Evolutionary conservation across 1,139 yeast species (phyloP), one percentile per base, ranked within the genome.

Genomic region (Suhomyces taliae): DNA sequence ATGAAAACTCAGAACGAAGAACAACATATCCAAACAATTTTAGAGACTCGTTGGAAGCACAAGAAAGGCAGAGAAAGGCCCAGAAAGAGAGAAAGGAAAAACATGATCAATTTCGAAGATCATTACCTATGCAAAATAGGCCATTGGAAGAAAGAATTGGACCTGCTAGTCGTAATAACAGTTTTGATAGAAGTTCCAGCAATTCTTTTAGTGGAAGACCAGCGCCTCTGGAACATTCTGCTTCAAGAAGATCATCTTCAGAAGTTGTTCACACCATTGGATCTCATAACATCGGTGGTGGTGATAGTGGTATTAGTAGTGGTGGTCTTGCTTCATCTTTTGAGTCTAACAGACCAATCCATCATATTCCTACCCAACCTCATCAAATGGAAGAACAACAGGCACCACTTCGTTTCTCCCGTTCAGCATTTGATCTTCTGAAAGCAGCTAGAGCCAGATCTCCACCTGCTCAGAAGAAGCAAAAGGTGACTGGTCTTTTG

Each of bases 401-500:
- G 32, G n/a, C 32, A 9, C 7, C 43, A 3, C 39, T 46, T 6
- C 43, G 40, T 27, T 57, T 52, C 39, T 57, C 62, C 7, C 43
- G 46, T 29, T 57, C 60, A 9, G 59, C 60, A 4, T 58, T 58
- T 50, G 60, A 55, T 32, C 34, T 39, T 6, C 44, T 40, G 45
- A 46, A 38, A 27, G 46, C 38, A 27, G 44, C 41, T n/a, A 35
- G 45, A 14, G 32, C 34, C 34, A 36, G 14, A 31, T 36, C 31
- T 37, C 51, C 39, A 9, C 54, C 53, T 3, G 51, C 55, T 1
- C 53, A 46, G 32, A 61, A 60, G 40, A 56, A 57, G 36, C 65
- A 58, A 41, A 56, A 53, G 34, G 54, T 60, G 11, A 54, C 53
- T 12, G 64, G 63, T 1, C 40, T 59, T 8, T 45, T 62, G 31